A percentile compares a stretch with the other conserved stretches of the same genome.
Evolutionary conservation across 805 yeast species (phyloP).

Genomic region (Komagataella populi): DNA sequence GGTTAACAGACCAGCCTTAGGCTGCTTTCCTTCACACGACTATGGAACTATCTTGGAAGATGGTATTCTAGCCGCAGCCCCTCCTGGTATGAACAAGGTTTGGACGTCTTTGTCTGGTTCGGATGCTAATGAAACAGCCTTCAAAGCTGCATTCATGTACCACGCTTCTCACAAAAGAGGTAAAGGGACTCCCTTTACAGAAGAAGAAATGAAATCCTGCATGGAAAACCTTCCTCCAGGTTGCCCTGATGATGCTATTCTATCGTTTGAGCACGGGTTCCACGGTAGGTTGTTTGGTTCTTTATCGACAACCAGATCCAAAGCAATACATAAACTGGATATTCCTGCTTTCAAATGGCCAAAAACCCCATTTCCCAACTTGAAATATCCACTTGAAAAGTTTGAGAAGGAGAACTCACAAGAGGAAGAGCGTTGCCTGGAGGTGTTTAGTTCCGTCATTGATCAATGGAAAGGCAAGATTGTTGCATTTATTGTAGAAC

Average conservation of each 20-base stretch:
- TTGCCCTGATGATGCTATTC: slow-evolving; percentile 71
- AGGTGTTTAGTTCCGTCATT: slow-evolving; percentile 59
- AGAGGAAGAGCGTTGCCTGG: slow-evolving; percentile 77
- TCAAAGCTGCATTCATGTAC: slow-evolving; percentile 80
- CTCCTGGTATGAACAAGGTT: slow-evolving; percentile 58
- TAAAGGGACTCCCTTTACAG: slow-evolving; percentile 39
- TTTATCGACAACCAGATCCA: slow-evolving; percentile 83
- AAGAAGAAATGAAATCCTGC: slow-evolving; percentile 55
- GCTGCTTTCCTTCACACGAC: slow-evolving; percentile 67
- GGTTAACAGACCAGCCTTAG: slow-evolving; percentile 76
- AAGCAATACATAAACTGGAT: slow-evolving; percentile 88
- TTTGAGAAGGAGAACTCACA: slow-evolving; percentile 79
- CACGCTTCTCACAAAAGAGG: slow-evolving; percentile 63
- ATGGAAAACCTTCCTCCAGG: slow-evolving; percentile 85
- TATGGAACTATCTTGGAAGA: slow-evolving; percentile 31
- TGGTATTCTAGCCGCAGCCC: slow-evolving; percentile 61
- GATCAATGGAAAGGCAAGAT: slow-evolving; percentile 60
- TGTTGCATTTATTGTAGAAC: slow-evolving; percentile 85
- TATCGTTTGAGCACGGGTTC: slow-evolving; percentile 82
- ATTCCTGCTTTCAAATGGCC: slow-evolving; percentile 96
- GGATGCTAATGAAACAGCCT: slow-evolving; percentile 81
- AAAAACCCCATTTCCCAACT: slow-evolving; percentile 77
- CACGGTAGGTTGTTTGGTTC: slow-evolving; percentile 93
- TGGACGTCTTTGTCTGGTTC: slow-evolving; percentile 82
- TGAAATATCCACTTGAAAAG: slow-evolving; percentile 67